Percentiles rank a stretch among this genome's conserved stretches.
phyloP scores from a whole-genome alignment of 495 filamentous ascomycete genomes.

The Podospora fimiseda region DNA sequence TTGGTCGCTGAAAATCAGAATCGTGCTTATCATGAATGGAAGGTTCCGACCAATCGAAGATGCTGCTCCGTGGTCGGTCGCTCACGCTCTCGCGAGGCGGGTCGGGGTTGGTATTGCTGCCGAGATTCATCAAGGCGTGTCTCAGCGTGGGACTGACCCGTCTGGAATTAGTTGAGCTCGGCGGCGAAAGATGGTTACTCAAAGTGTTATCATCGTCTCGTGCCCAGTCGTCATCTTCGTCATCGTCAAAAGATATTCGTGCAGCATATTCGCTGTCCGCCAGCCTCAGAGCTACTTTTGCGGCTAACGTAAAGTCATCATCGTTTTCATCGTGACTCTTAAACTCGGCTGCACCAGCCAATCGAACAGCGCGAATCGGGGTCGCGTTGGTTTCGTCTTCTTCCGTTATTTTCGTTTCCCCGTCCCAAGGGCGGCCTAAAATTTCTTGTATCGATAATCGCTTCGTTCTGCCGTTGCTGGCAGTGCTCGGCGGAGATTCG shows the following conservation, averaged over 20 bases:
- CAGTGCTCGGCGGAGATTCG: slow-evolving; percentile 54
- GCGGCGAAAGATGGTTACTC: slow-evolving; percentile 49
- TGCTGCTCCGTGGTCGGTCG: slow-evolving; percentile 51
- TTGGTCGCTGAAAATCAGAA: slow-evolving; percentile 58
- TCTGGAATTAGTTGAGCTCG: slow-evolving; percentile 43
- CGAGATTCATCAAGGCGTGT: slow-evolving; percentile 36
- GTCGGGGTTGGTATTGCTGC: slow-evolving; percentile 31
- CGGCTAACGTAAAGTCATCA: slow-evolving; percentile 16
- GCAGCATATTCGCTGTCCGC: slow-evolving; percentile 34
- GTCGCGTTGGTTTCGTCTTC: slow-evolving; percentile 58
- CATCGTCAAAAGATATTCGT: slow-evolving; percentile 50
- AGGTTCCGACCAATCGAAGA: slow-evolving; percentile 87
- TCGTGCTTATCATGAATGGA: slow-evolving; percentile 49
- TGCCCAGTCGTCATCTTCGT: slow-evolving; percentile 59
- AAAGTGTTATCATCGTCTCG: slow-evolving; percentile 48
- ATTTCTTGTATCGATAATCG: slow-evolving; percentile 52
- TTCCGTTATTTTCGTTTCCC: slow-evolving; percentile 53
- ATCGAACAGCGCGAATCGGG: slow-evolving; percentile 40
- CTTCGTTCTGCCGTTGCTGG: slow-evolving; percentile 49
- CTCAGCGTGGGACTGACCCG: slow-evolving; percentile 41
- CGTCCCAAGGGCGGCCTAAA: slow-evolving; percentile 41
- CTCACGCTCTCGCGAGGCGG: slow-evolving; percentile 27
- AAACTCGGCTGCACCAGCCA: slow-evolving; percentile 17
- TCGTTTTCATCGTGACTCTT: slow-evolving; percentile 7
- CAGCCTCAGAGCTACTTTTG: slow-evolving; percentile 5